These are phyloP conservation scores for Beauveria asiatica DNA, from an alignment of 2,329 filamentous ascomycete genomes.

Conservation along the genomic window DNA sequence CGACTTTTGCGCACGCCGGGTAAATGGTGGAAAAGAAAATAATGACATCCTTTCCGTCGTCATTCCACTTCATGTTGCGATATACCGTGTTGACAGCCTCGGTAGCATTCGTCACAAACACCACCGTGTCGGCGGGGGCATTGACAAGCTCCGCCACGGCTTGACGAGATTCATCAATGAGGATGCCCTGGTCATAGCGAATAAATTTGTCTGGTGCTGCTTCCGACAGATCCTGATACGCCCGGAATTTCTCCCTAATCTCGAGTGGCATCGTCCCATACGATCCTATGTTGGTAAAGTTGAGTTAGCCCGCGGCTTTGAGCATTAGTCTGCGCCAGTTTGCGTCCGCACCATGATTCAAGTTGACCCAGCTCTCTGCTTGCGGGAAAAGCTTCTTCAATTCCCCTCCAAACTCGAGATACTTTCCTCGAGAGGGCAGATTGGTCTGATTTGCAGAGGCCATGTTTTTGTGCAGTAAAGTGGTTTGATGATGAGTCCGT, in stretches of 20 bases:
- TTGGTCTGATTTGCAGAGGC: neutral
- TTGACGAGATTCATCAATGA: conserved; percentile 55
- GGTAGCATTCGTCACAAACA: conserved; percentile 77
- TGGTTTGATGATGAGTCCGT: neutral
- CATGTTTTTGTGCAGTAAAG: neutral
- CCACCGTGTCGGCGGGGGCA: conserved; percentile 55
- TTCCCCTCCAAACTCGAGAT: conserved; percentile 7
- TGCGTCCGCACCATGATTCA: conserved; percentile 9
- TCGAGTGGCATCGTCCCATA: conserved; percentile 66
- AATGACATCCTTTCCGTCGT: conserved; percentile 68
- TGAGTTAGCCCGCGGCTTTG: neutral
- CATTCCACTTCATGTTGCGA: conserved; percentile 60
- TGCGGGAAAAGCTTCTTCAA: conserved; percentile 6
- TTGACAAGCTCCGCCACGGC: conserved; percentile 60
- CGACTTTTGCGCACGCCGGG: conserved; percentile 64
- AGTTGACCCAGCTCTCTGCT: conserved; percentile 1
- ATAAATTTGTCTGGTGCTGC: conserved; percentile 67
- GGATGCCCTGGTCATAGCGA: conserved; percentile 53
- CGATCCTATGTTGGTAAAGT: conserved; percentile 44
- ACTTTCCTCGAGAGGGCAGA: neutral
- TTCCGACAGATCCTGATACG: conserved; percentile 62
- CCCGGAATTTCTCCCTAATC: conserved; percentile 50
- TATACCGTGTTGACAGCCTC: conserved; percentile 70
- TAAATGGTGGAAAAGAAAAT: conserved; percentile 75
- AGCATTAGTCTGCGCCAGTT: neutral